phyloP scores from a whole-genome alignment of 768 basidiomycete species.

The Lyophyllum semitale region DNA sequence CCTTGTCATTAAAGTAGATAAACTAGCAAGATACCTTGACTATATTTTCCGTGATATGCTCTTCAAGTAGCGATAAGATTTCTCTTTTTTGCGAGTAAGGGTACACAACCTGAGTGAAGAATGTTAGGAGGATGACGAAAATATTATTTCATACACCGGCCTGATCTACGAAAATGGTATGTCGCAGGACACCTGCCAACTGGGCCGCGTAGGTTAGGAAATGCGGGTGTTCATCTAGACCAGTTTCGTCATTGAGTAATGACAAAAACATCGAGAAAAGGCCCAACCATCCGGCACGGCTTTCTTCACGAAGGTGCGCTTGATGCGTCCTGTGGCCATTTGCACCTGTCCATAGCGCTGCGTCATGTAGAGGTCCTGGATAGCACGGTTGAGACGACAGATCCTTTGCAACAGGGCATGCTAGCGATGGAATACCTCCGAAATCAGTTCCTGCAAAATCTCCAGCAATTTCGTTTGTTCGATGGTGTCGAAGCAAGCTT shows the following conservation, averaged over 20 bases:
- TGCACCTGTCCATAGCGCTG: conserved; percentile 71
- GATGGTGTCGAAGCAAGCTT: conserved; percentile 96
- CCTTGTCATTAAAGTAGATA: neutral
- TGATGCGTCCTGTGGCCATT: conserved; percentile 55
- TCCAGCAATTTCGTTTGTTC: conserved; percentile 82
- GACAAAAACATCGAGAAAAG: neutral
- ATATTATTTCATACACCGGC: conserved; percentile 34
- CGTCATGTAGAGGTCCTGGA: conserved; percentile 71
- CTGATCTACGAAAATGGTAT: conserved; percentile 87
- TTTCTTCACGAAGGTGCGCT: conserved; percentile 56
- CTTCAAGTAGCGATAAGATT: conserved; percentile 74
- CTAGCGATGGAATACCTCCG: conserved; percentile 49
- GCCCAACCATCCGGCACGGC: conserved; percentile 66
- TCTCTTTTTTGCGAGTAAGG: conserved; percentile 52
- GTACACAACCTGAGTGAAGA: conserved; percentile 41
- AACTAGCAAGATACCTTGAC: conserved; percentile 64
- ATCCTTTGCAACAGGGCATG: neutral
- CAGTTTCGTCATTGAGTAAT: neutral
- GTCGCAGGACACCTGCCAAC: conserved; percentile 65
- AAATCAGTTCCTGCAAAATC: conserved; percentile 73
- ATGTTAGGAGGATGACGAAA: neutral
- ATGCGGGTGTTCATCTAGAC: conserved; percentile 70
- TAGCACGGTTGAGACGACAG: neutral
- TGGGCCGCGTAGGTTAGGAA: conserved; percentile 72
- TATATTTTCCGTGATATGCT: conserved; percentile 91